A percentile compares a stretch with the other conserved stretches of the same genome.
These are phyloP conservation scores for Boletus coccyginus DNA, from an alignment of 768 basidiomycete genomes.

Conservation along the genomic window DNA sequence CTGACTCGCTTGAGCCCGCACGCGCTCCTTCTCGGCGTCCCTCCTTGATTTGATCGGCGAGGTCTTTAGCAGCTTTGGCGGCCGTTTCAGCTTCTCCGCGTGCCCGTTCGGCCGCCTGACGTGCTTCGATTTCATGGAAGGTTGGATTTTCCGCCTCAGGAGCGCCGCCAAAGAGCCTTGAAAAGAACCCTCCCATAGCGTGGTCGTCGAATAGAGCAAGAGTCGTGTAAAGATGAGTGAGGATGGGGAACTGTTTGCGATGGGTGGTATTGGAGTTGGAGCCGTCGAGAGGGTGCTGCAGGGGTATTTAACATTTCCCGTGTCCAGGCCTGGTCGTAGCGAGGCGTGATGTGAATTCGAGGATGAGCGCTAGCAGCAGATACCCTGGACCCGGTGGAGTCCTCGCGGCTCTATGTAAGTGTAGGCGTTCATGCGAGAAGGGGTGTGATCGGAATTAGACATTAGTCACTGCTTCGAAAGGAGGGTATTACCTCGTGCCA, in stretches of 20 bases:
- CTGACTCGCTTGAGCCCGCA: constrained; percentile 4
- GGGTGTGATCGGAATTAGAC: not conserved
- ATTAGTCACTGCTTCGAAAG: not conserved
- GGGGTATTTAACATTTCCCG: not conserved
- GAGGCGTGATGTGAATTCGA: not conserved
- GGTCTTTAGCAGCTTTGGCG: constrained; percentile 4
- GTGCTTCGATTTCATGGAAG: constrained; percentile 10
- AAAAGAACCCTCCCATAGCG: constrained; percentile 11
- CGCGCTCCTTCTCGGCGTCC: constrained; percentile 13
- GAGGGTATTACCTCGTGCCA: not conserved
- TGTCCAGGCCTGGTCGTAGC: not conserved
- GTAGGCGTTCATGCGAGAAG: not conserved
- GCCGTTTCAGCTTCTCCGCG: not conserved
- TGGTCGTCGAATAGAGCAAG: not conserved
- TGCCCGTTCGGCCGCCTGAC: constrained; percentile 8
- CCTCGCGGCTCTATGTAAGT: not conserved
- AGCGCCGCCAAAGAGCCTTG: constrained; percentile 1
- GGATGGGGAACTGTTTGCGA: not conserved
- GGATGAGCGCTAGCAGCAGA: not conserved
- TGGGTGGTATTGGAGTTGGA: not conserved
- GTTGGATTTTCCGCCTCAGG: constrained; percentile 13
- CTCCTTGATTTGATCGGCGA: not conserved
- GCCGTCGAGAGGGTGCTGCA: not conserved
- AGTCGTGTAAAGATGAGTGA: not conserved
- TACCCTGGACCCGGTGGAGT: constrained; percentile 4